Evolutionary conservation across 176 grass and related monocot species (phyloP).

Genomic region (bread wheat (Triticum aestivum)): IWGSC_CS_RefSeq_v2.1 NC_057794.1:554987329-554987828

Average conservation of each 20-base stretch:
- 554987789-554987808: conserved; percentile 31
- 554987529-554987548: conserved; percentile 30
- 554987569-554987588: conserved; percentile 30
- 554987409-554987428: conserved; percentile 7
- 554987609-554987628: conserved; percentile 36
- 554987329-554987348: conserved; percentile 35
- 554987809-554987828: conserved; percentile 33
- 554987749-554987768: conserved; percentile 39
- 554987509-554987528: background rate
- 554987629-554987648: background rate
- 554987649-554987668: background rate
- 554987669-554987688: background rate
- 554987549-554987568: conserved; percentile 42
- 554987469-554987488: conserved; percentile 28
- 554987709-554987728: conserved; percentile 44
- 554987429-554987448: conserved; percentile 25
- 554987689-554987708: conserved; percentile 10
- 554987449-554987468: conserved; percentile 17
- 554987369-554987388: conserved; percentile 42
- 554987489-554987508: conserved; percentile 30
- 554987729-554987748: conserved; percentile 18
- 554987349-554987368: conserved; percentile 36
- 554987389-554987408: conserved; percentile 10
- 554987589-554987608: conserved; percentile 49
- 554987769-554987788: conserved; percentile 21